Conservation (phyloP, 495 filamentous ascomycete species). For the Talaromyces borbonicus region DNA sequence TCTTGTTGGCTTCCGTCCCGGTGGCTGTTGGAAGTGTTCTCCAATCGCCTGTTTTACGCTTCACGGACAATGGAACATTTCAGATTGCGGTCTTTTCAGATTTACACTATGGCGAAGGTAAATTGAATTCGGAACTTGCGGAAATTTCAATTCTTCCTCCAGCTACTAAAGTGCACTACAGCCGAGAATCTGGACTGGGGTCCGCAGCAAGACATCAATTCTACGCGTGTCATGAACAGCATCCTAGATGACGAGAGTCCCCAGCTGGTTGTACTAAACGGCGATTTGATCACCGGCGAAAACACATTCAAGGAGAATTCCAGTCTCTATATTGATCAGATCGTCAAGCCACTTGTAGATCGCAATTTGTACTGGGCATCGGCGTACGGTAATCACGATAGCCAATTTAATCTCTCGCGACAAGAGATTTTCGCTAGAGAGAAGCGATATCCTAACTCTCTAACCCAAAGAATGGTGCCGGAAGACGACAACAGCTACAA, state of each 20-base stretch:
- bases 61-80: constrained; percentile 28
- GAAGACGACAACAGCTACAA: constrained; percentile 11
- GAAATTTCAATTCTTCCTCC: no score
- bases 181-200: constrained; percentile 45
- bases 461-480: constrained; percentile 42
- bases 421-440: constrained; percentile 45
- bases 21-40: neutral
- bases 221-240: constrained; percentile 46
- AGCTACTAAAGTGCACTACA: neutral
- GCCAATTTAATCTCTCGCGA: constrained; percentile 48
- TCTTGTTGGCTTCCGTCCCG: no score
- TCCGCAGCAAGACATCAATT: constrained; percentile 48
- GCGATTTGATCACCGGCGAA: constrained; percentile 66
- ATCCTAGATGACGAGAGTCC: constrained; percentile 48
- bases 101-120: constrained; percentile 60
- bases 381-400: constrained; percentile 70
- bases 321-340: constrained; percentile 48
- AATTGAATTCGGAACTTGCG: no score
- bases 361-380: constrained; percentile 50
- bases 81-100: constrained; percentile 55
- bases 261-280: constrained; percentile 60
- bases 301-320: constrained; percentile 49
- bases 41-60: constrained; percentile 6
- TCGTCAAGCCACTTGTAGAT: constrained; percentile 48
- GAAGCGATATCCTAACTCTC: constrained; percentile 38